Conservation (phyloP, 2,329 filamentous ascomycete genomes). For the Trichoderma simmonsii region DNA sequence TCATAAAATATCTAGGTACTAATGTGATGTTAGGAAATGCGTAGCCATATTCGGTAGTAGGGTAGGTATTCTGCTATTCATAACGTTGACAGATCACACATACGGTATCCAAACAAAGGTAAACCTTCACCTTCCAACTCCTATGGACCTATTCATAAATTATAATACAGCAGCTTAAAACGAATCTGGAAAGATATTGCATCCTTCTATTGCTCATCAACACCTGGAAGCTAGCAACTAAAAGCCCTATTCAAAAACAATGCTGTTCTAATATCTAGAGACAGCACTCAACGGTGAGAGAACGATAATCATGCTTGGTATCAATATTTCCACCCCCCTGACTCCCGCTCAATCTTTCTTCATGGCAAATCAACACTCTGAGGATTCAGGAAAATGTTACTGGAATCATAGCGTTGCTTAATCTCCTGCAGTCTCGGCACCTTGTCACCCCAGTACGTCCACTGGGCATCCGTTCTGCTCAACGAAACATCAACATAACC, state of each 20-base stretch:
- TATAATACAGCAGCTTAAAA: not conserved
- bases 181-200: not conserved
- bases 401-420: constrained; percentile 52
- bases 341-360: not conserved
- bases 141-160: not conserved
- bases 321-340: not conserved
- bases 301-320: not conserved
- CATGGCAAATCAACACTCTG: constrained; percentile 44
- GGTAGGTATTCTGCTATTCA: not conserved
- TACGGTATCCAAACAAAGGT: not conserved
- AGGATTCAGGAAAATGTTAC: constrained; percentile 56
- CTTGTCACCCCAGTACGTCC: constrained; percentile 55
- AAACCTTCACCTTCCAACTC: not conserved
- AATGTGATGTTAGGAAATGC: not conserved
- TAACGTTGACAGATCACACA: not conserved
- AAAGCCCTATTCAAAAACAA: not conserved
- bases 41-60: not conserved
- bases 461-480: constrained; percentile 40
- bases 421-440: constrained; percentile 45
- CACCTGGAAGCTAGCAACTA: not conserved
- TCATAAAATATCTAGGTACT: not conserved
- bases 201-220: not conserved
- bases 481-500: constrained; percentile 60
- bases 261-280: not conserved
- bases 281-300: not conserved